These are phyloP conservation scores for Claviceps africana DNA, from an alignment of 2,329 filamentous ascomycete species.

Conservation along the genomic window DNA sequence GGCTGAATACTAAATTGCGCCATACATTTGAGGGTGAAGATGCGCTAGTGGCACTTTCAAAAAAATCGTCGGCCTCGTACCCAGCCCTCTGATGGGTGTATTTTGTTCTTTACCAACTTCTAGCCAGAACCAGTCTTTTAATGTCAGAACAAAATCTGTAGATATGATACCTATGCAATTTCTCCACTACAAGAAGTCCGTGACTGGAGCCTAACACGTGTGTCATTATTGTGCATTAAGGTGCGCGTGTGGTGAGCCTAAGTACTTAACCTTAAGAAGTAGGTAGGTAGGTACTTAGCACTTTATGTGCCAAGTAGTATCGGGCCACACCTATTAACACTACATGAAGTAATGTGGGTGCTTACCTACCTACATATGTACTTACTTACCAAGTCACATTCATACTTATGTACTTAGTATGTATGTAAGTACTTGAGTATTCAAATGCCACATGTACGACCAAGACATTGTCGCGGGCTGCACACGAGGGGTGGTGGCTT, in stretches of 20 bases:
- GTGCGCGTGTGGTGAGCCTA: no score
- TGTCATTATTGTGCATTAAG: no score
- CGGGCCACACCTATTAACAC: no score
- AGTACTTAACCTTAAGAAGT: no score
- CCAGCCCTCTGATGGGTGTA: slow-evolving; percentile 17
- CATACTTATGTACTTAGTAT: no score
- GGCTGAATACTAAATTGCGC: slow-evolving; percentile 66
- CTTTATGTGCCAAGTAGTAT: no score
- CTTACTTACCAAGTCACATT: no score
- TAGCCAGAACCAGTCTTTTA: slow-evolving; percentile 22
- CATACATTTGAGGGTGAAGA: slow-evolving; percentile 1
- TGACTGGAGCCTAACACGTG: background rate
- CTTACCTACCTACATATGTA: no score
- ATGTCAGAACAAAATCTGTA: slow-evolving; percentile 21
- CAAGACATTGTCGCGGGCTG: background rate
- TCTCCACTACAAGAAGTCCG: background rate
- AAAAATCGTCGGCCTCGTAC: slow-evolving; percentile 13
- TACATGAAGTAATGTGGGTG: no score
- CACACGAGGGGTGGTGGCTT: background rate
- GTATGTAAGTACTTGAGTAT: no score
- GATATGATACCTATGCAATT: slow-evolving; percentile 7
- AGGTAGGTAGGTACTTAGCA: no score
- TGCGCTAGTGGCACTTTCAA: slow-evolving; percentile 8
- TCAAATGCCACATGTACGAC: background rate
- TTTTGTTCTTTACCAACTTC: slow-evolving; percentile 26